Percentiles rank a stretch among this genome's conserved stretches.
Evolutionary conservation across 768 basidiomycete species (phyloP).

Genomic region (Suillus sp.): DNA sequence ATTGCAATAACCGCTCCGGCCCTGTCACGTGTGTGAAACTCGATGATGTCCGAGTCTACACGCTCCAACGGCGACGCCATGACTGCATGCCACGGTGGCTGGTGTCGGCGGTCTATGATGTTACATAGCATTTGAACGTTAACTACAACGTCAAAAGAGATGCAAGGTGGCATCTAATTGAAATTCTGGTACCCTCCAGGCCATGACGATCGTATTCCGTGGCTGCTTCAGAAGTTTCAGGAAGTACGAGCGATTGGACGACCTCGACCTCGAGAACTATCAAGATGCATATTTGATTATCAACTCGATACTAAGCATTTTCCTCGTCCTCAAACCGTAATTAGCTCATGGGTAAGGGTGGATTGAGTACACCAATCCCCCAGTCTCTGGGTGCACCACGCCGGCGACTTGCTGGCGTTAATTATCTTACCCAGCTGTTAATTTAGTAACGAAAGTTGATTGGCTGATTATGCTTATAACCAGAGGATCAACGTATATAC

Average conservation of each 20-base stretch:
- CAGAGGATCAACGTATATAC: neutral
- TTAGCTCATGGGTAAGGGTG: neutral
- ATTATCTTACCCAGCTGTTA: neutral
- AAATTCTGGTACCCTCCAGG: neutral
- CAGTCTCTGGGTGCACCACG: neutral
- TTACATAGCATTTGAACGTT: slow-evolving; percentile 42
- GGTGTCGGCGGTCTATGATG: slow-evolving; percentile 63
- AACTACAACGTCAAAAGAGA: slow-evolving; percentile 31
- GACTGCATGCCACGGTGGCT: slow-evolving; percentile 64
- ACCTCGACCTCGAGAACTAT: too few relatives aligned
- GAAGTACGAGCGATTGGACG: too few relatives aligned
- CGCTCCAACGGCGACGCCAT: slow-evolving; percentile 47
- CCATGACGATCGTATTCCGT: too few relatives aligned
- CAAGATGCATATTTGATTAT: too few relatives aligned
- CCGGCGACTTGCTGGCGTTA: neutral
- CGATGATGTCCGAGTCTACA: slow-evolving; percentile 67
- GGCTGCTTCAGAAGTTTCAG: too few relatives aligned
- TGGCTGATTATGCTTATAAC: neutral
- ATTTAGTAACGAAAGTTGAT: neutral
- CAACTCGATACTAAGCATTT: too few relatives aligned
- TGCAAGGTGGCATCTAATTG: neutral
- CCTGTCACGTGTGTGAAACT: slow-evolving; percentile 51
- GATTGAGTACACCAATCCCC: neutral
- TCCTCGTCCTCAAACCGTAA: too few relatives aligned
- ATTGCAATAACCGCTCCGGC: slow-evolving; percentile 68